Conservation (phyloP, 163 green algal genomes). For the Chlamydomonas reinhardtii region DNA sequence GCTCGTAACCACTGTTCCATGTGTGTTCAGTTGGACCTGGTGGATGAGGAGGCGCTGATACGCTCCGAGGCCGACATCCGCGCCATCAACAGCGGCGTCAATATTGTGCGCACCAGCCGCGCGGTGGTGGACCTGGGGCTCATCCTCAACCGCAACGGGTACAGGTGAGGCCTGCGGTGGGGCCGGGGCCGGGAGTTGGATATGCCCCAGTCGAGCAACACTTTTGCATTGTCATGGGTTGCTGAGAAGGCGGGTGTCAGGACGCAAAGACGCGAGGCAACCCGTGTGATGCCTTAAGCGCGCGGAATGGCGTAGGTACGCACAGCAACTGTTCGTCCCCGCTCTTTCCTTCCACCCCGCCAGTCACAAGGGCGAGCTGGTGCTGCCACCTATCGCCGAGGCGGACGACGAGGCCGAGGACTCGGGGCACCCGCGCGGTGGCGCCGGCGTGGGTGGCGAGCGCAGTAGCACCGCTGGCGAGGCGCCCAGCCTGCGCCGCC, state of each 20-base stretch:
- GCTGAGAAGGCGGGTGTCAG: no score
- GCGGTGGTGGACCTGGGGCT: constrained; percentile 73
- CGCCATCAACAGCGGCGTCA: constrained; percentile 78
- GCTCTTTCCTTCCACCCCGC: not conserved
- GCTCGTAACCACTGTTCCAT: no score
- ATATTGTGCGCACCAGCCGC: constrained; percentile 69
- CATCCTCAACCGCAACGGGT: constrained; percentile 74
- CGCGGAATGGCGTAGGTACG: no score
- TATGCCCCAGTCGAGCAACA: no score
- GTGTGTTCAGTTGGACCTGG: constrained; percentile 76
- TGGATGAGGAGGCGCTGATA: constrained; percentile 62
- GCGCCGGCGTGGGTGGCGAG: not conserved
- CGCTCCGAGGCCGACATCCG: constrained; percentile 65
- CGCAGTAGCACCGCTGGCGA: constrained; percentile 1
- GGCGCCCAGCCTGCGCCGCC: not conserved
- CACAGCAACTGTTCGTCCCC: not conserved
- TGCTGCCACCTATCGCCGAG: constrained; percentile 51
- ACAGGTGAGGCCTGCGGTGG: constrained; percentile 21
- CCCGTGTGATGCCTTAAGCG: no score
- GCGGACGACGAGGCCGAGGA: constrained; percentile 41
- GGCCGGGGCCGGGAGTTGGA: no score
- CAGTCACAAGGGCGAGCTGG: constrained; percentile 48
- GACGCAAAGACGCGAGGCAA: no score
- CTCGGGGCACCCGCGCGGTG: no score
- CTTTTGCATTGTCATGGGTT: no score